Base-by-base conservation (phyloP, 225 moss, liverwort and hornwort species). In the Pleurozium schreberi region DNA sequence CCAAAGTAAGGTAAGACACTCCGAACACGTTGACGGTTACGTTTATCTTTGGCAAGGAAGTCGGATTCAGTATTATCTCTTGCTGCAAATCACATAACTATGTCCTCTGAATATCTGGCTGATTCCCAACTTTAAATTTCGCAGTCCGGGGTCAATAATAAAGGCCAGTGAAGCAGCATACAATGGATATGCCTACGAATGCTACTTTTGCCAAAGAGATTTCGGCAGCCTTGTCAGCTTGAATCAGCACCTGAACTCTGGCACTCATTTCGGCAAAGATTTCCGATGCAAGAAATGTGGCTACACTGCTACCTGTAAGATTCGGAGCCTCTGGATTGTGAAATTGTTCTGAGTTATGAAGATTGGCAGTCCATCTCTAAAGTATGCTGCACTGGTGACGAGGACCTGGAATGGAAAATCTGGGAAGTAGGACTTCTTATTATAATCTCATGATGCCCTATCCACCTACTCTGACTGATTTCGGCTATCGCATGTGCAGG, bases 181-280 rank as follows among this genome's bases (percentile, higher is more conserved):
- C 84, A 93, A 92, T 63, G 93, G 91, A n/a, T 4, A 4, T 61
- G 81, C 81, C 9, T 92, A 53, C 73, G 91, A 84, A 66, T 93
- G 93, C 53, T 92, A 85, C 78, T 69, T 94, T 64, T 92, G 91
- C 73, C 62, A 25, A 7, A 88, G 78, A 50, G 80, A 70, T 21
- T 91, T 89, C 50, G 45, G 80, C 84, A 85, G 13, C 53, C 88
- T 91, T 68, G 28, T 14, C 77, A 87, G 89, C 88, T 85, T 91
- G 69, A 92, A 94, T 58, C 92, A 92, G 70, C 90, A 92, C 52
- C 88, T 92, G 31, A 88, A 91, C 55, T 88, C 90, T 81, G 88
- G 87, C 42, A n/a, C 34, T 70, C 93, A 94, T 71, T 3, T n/a
- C 8, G n/a, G 65, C 75, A 90, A 91, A 83, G 92, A 91, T 14